Percentiles rank a stretch among this genome's conserved stretches.
Conservation (phyloP, 805 yeast species). For the Metschnikowia matae region DNA sequence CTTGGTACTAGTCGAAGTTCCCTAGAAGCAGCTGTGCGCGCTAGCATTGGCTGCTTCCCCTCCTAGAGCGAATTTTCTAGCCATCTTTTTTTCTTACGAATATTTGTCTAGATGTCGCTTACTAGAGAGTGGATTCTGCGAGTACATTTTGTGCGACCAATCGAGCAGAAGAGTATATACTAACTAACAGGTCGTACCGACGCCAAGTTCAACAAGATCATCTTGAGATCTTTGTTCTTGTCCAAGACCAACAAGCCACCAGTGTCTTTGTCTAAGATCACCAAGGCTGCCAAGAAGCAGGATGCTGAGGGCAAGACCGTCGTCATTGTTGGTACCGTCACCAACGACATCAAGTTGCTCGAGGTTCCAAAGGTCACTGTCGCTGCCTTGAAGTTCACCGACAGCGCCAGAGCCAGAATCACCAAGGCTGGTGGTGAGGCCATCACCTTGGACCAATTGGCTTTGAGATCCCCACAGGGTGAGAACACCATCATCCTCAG, state of each 20-base stretch:
- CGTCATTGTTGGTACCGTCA: conserved; percentile 99
- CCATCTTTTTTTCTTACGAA: too few relatives aligned
- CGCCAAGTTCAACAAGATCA: conserved; percentile 96
- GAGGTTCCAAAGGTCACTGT: conserved; percentile 95
- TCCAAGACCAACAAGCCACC: conserved; percentile 99
- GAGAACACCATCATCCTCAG: conserved; percentile 96
- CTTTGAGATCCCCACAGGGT: conserved; percentile 99
- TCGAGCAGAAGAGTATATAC: conserved; percentile 43
- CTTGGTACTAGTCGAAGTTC: neutral
- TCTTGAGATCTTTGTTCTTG: conserved; percentile 90
- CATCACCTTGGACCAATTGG: conserved; percentile 98
- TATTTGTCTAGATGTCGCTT: too few relatives aligned
- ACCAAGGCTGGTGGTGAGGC: conserved; percentile 99
- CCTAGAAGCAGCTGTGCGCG: neutral
- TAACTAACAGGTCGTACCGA: conserved; percentile 88
- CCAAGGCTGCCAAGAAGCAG: conserved; percentile 77
- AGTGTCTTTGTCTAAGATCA: conserved; percentile 90
- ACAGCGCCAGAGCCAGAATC: conserved; percentile 97
- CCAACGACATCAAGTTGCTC: conserved; percentile 93
- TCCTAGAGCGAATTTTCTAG: neutral
- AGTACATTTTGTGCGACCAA: conserved; percentile 33
- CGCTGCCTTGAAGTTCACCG: conserved; percentile 99
- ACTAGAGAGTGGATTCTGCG: conserved; percentile 20
- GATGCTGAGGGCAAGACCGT: conserved; percentile 79
- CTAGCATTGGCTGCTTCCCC: neutral